Base-by-base conservation (phyloP, 208 protist genomes). In the Acanthamoeba castellanii region DNA sequence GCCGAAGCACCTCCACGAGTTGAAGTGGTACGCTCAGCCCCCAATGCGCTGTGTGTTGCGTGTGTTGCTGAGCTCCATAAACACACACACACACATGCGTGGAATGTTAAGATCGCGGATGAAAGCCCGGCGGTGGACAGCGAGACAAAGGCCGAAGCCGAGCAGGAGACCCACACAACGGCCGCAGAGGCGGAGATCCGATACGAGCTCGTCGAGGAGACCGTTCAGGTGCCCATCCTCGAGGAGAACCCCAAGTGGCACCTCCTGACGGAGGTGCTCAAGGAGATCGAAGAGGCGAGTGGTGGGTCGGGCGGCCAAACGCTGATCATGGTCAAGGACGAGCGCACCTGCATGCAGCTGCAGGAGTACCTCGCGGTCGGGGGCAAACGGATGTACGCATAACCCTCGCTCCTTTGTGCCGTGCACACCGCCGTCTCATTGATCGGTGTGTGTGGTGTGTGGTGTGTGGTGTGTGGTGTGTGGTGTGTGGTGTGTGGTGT, bases 171-270 rank as follows among this genome's bases (percentile, higher is more conserved):
- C 0, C 32, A 47, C 45, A 25, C 30, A 42, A 27, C 5, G 18
- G 32, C 64, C 30, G 37, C 50, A 27, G 22, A 85, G 27, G 76
- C 47, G 47, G 37, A 55, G 27, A 25, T 52, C 22, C 82, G 82
- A 27, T 92, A 74, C 42, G 87, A 92, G 47, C 14, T 76, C n/a
- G 87, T 92, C 0, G 81, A 88, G 52, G 81, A 88, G 52, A 88
- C 81, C 50, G 81, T 88, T 50, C 81, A 61, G 32, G 47, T 64
- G 81, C 81, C 81, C 50, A 64, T 88, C 27, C 76, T 94, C 30
- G 91, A 94, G 45, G 72, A 82, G 50, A 94, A 94, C 16, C 64
- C 91, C 52, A 94, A 94, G 91, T 94, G 91, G 91, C 72, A 94
- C 22, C 55, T 94, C 5, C 72, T 94, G 22, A 25, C 72, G 14